A percentile compares a stretch with the other conserved stretches of the same genome.
phyloP scores from a whole-genome alignment of 495 filamentous ascomycete genomes.

The Hypoxylon crocopeplum region DNA sequence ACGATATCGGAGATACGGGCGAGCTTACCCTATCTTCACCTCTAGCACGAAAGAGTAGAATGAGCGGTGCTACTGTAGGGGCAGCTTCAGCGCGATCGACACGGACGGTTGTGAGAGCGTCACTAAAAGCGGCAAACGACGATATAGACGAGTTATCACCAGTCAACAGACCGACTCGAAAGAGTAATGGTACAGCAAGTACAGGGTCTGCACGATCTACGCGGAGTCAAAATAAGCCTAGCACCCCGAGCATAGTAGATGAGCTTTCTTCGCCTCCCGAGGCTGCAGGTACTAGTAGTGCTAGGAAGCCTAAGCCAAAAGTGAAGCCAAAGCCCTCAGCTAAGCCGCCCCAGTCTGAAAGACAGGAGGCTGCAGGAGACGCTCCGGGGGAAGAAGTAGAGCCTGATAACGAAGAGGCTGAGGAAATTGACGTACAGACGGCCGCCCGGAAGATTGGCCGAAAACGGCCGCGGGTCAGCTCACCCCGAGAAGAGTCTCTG shows the following conservation, averaged over 20 bases:
- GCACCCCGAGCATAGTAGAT: constrained; percentile 30
- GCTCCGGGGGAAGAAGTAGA: constrained; percentile 37
- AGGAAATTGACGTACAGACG: constrained; percentile 44
- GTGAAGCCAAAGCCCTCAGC: constrained; percentile 4
- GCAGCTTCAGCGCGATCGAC: constrained; percentile 25
- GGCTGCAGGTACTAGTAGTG: constrained; percentile 41
- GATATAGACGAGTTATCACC: constrained; percentile 26
- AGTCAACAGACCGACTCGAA: constrained; percentile 14
- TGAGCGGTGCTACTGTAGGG: constrained; percentile 32
- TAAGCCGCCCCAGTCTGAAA: constrained; percentile 15
- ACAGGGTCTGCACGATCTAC: constrained; percentile 30
- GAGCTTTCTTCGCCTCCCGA: constrained; percentile 40
- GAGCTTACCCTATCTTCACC: constrained; percentile 48
- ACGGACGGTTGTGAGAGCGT: constrained; percentile 19
- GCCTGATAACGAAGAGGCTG: constrained; percentile 28
- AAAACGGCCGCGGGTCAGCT: constrained; percentile 46
- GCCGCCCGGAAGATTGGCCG: constrained; percentile 45
- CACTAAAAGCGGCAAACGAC: constrained; percentile 5
- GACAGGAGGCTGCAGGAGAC: constrained; percentile 21
- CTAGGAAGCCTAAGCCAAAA: constrained; percentile 33
- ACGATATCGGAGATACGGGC: constrained; percentile 28
- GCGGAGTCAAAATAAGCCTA: constrained; percentile 25
- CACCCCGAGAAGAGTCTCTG: constrained; percentile 36
- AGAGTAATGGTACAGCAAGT: constrained; percentile 21
- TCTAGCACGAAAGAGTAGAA: constrained; percentile 44